Evolutionary conservation across 306 rosid species (phyloP), one percentile per base, ranked within the genome.

Genomic region (Lathyrus oleraceus): DNA sequence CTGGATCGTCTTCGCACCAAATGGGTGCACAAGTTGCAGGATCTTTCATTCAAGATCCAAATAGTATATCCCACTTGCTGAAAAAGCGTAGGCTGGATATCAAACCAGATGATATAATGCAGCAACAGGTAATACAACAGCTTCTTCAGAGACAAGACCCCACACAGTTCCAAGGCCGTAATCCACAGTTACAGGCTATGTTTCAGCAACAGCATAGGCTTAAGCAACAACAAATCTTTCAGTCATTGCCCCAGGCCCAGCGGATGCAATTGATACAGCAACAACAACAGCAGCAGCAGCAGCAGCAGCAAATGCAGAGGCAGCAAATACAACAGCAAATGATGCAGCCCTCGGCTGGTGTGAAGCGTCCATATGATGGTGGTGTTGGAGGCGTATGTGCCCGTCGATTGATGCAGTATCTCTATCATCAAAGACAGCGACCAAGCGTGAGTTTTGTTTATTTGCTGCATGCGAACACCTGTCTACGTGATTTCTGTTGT

Each of bases 321-420:
- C 96, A 91, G 81, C 98, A 89, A 52, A 63, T 89, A 51, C 96
- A 91, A 63, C 98, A 90, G 74, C 92, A 87, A 81, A 86, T 79
- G 52, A 65, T 91, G 89, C 91, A 81, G 74, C 96, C 92, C 13
- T 19, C 20, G n/a, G 65, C 96, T 72, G 61, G 81, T 15, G 48
- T 76, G 75, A 95, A 95, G 83, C 95, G 91, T 3, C 91, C 92
- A 7, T 79, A 70, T 83, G 99, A 95, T 36, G 72, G 85, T 70
- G 87, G 87, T 64, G 97, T 91, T 39, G 71, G 85, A 73, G 97
- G 99, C 44, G 96, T 95, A 10, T 95, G 99, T 83, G 82, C 93
- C 30, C 99, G 97, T 28, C 91, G 99, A 56, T 70, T 95, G 85
- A 91, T 91, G 99, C 99, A 95, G 72, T 95, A 91, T 75, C 80